Evolutionary conservation across 495 filamentous ascomycete genomes (phyloP).

Genomic region (Podospora didyma): DNA sequence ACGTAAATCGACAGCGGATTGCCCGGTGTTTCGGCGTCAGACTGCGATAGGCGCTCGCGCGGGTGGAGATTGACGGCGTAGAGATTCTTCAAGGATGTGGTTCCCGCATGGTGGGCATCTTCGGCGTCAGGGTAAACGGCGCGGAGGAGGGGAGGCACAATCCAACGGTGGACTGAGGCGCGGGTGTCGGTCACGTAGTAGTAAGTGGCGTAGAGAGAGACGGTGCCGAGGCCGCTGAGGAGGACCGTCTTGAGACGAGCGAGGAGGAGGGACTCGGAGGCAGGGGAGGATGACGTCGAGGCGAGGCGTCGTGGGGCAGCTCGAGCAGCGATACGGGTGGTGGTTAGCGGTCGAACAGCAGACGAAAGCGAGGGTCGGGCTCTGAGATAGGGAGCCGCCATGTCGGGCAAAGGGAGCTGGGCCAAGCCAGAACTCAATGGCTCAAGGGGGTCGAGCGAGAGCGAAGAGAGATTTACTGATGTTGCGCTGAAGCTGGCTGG

Average conservation of each 20-base stretch:
- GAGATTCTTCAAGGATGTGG: conserved; percentile 61
- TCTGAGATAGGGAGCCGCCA: conserved; percentile 36
- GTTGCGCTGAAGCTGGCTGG: background rate
- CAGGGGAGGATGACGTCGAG: conserved; percentile 19
- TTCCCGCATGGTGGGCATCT: conserved; percentile 80
- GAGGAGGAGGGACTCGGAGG: conserved; percentile 28
- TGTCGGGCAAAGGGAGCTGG: conserved; percentile 23
- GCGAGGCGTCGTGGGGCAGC: conserved; percentile 25
- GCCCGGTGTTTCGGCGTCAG: conserved; percentile 12
- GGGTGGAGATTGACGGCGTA: conserved; percentile 65
- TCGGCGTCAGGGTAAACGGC: conserved; percentile 77
- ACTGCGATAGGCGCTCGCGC: conserved; percentile 56
- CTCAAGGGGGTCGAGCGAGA: conserved; percentile 6
- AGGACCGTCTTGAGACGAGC: conserved; percentile 47
- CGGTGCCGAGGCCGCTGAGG: conserved; percentile 51
- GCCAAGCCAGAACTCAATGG: conserved; percentile 39
- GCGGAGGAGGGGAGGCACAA: conserved; percentile 71
- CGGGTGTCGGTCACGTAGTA: conserved; percentile 88
- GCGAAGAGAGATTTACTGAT: conserved; percentile 3
- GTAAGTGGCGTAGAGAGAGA: conserved; percentile 44
- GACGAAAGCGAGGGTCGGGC: conserved; percentile 26
- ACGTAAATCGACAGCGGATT: conserved; percentile 49
- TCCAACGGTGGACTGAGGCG: conserved; percentile 76
- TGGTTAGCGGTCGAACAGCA: conserved; percentile 24
- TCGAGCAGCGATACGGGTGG: conserved; percentile 11